These are phyloP conservation scores for Andrographis paniculata DNA, from an alignment of 305 asterid genomes.

Conservation along the genomic window DNA sequence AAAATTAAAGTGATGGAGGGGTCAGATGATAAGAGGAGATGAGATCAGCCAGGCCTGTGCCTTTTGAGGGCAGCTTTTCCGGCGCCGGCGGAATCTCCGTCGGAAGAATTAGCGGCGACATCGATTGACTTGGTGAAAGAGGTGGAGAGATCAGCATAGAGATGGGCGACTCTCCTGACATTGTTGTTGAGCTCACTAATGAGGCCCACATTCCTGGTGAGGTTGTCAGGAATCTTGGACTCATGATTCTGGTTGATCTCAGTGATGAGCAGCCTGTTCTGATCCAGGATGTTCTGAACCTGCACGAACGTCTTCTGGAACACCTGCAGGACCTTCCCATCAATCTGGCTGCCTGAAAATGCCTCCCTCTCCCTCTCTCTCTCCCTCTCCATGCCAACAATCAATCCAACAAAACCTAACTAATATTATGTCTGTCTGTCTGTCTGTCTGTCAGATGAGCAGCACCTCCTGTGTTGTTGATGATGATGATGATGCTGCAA, in stretches of 20 bases:
- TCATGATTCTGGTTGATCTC: slow-evolving; percentile 90
- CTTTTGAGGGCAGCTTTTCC: slow-evolving; percentile 53
- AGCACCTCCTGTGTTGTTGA: neutral
- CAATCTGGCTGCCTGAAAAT: slow-evolving; percentile 47
- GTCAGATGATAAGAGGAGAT: no score
- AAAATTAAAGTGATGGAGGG: no score
- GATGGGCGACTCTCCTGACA: slow-evolving; percentile 72
- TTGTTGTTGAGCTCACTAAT: slow-evolving; percentile 79
- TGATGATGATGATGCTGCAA: neutral
- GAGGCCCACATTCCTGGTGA: slow-evolving; percentile 72
- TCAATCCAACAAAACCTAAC: no score
- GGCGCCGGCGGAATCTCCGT: slow-evolving; percentile 64
- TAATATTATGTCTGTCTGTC: no score
- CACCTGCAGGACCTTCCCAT: slow-evolving; percentile 63
- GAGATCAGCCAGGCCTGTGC: slow-evolving; percentile 34
- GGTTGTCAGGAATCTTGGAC: slow-evolving; percentile 73
- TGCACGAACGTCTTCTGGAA: slow-evolving; percentile 82
- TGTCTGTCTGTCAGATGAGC: slow-evolving; percentile 12
- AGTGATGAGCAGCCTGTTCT: slow-evolving; percentile 61
- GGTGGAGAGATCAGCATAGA: slow-evolving; percentile 70
- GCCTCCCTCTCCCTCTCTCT: slow-evolving; percentile 82
- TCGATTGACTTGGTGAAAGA: slow-evolving; percentile 54
- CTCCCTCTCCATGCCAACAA: no score
- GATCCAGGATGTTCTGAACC: slow-evolving; percentile 74
- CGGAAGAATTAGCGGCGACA: slow-evolving; percentile 72